Evolutionary conservation across 805 yeast species (phyloP), one percentile per base, ranked within the genome.

Genomic region (Barnettozyma siamensis): DNA sequence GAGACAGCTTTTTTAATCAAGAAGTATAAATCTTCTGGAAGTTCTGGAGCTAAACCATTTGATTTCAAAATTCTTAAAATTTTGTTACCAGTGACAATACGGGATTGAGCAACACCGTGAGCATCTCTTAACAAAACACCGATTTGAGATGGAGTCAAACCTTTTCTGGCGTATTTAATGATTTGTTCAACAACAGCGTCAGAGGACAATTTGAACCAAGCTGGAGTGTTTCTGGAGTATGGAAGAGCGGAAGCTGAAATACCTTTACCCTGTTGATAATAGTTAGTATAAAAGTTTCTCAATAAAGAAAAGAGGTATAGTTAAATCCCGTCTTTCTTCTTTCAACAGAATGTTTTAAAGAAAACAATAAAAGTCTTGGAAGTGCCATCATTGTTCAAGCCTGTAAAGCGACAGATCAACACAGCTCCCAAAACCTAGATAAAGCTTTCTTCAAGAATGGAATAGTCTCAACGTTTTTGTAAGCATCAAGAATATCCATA

Each of bases 101-200:
- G 88, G 62, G 96, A 75, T 77, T 89, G 96, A 70, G 96, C 82
- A 65, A 93, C 98, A 77, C 99, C 99, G 80, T 93, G 98, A 64
- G 98, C 93, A 78, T 93, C 99, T 82, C 99, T 88, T 72, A 93
- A 86, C 66, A 88, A 75, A 68, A 93, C 99, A 87, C 99, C 99
- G 57, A 93, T 93, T 76, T 88, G 96, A 64, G 99, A 93, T 65
- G 99, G 99, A 60, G 98, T 87, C 70, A 89, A 78, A 89, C 99
- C 99, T 83, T 93, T 93, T 80, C 97, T 89, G 69, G 99, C 99
- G 79, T 89, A 88, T 85, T 93, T 93, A 89, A 83, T 73, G 78
- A 91, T 81, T 78, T 88, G 96, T 78, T 93, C 99, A 74, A 89
- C 88, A 66, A 93, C 94, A 58, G 88, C 83, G 58, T 89, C 97